Base-by-base conservation (phyloP, 2,329 filamentous ascomycete genomes). In the Fusarium subtropicale region DNA sequence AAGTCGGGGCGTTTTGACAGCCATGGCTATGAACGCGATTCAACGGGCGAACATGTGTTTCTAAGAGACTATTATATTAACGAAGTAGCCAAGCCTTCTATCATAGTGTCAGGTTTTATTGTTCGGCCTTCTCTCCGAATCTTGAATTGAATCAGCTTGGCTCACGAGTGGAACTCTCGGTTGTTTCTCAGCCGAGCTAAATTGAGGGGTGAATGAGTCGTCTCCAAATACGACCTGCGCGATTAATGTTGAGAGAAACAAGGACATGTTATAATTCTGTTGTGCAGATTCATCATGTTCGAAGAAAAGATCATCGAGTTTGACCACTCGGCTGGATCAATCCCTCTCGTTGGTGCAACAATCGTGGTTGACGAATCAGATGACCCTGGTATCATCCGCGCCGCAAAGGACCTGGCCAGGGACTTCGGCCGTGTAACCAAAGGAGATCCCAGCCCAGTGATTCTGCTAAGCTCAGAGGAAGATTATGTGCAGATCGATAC, bases 321-420 rank as follows among this genome's bases (percentile, higher is more conserved):
- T 7, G 12, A 41, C 1, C 13, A 58, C 3, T 53, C 55, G 0
- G 8, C 20, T 12, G 58, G 45, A 22, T 66, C 66, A 9, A 31
- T 57, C 6, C 20, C 47, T 9, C 41, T 70, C 26, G 51, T 58
- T 16, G 44, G 50, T 50, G 63, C 67, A 5, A 34, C 54, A 6
- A 60, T 71, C 12, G 39, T 70, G 18, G 47, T 71, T 15, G 59
- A 57, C 45, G 22, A 68, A n/a, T 53, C 52, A 42, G 67, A 71
- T 18, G 33, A 52, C 16, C 38, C 47, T 13, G 67, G 67, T 0
- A 44, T 71, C 6, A 36, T 68, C 38, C 64, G 64, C 13, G 67
- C 67, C 20, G 58, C 63, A 41, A 26, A 4, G 15, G 64, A 71
- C 36, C n/a, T 70, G 38, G 39, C 67, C 2, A 16, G 55, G 7